Evolutionary conservation across 176 grass and related monocot species (phyloP).

Genomic region (Miscanthus lutarioriparius): DNA sequence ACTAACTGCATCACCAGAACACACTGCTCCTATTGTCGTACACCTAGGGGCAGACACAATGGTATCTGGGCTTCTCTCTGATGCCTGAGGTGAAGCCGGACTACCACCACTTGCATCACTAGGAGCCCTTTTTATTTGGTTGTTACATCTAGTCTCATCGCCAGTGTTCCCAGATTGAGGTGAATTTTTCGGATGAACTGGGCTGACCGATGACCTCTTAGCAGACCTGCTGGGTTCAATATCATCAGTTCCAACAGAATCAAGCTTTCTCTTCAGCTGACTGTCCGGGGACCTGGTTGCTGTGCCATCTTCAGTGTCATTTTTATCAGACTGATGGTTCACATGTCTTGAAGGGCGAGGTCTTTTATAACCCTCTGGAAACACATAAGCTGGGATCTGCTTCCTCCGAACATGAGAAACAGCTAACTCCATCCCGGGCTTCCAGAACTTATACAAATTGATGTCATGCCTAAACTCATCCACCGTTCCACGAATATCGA

Average conservation of each 20-base stretch:
- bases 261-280: slow-evolving; percentile 43
- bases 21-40: not conserved
- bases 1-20: slow-evolving; percentile 25
- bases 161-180: slow-evolving; percentile 25
- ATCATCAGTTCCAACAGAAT: slow-evolving; percentile 35
- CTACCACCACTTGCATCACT: slow-evolving; percentile 30
- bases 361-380: slow-evolving; percentile 83
- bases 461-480: slow-evolving; percentile 89
- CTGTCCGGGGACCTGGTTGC: slow-evolving; percentile 32
- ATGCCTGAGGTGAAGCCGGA: slow-evolving; percentile 40
- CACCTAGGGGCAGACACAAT: slow-evolving; percentile 12
- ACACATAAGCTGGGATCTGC: slow-evolving; percentile 84
- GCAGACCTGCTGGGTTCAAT: slow-evolving; percentile 27
- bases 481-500: slow-evolving; percentile 96
- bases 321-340: slow-evolving; percentile 50
- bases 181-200: slow-evolving; percentile 42
- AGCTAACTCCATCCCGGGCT: slow-evolving; percentile 90
- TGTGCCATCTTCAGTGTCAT: slow-evolving; percentile 36
- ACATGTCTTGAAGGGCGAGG: slow-evolving; percentile 48
- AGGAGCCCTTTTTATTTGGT: slow-evolving; percentile 21
- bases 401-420: slow-evolving; percentile 95
- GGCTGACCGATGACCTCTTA: slow-evolving; percentile 58
- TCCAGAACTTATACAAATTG: slow-evolving; percentile 85
- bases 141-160: not conserved
- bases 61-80: slow-evolving; percentile 41